Base-by-base conservation (phyloP, 495 filamentous ascomycete genomes). In the Annulohypoxylon nitens region DNA sequence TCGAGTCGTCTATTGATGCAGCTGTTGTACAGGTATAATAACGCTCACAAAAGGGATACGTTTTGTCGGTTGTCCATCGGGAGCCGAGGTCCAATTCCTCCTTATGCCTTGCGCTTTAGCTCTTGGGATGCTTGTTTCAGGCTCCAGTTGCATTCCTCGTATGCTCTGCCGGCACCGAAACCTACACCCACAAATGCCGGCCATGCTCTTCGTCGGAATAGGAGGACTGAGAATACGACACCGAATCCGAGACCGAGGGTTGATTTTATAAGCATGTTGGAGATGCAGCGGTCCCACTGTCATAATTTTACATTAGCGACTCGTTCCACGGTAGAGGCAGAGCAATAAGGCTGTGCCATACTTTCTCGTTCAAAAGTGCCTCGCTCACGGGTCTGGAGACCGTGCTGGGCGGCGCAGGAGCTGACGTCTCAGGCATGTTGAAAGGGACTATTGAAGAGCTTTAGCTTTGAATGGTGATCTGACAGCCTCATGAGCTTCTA, bases 141-240 rank as follows among this genome's bases (percentile, higher is more conserved):
- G 73, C 85, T 88, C 70, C 77, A 86, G 78, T 94, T 93, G 81
- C 92, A 94, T 79, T 98, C 96, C 81, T 98, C 96, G 87, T 94
- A 98, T 9, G 95, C 97, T 77, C 97, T 90, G 61, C 96, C 96
- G 70, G 95, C 94, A 77, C 96, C 96, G 80, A 99, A 98, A 48
- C 96, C 96, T 50, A 94, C 86, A 61, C 96, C 96, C 74, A 97
- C 89, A 81, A 90, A 95, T 26, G 93, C 97, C 57, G 96, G 96
- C 93, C 96, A 99, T 73, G 95, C 93, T 81, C 96, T 90, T 79
- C 96, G 90, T 87, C 97, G 97, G 89, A 99, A 99, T 26, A 99
- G 83, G 54, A 99, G 90, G 34, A 99, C 95, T 53, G 95, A 98
- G 87, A 99, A 98, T 81, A 98, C 92, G 81, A 98, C 91, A 83